Base-by-base conservation (phyloP, 805 yeast genomes). In the Ogataea zsoltii region DNA sequence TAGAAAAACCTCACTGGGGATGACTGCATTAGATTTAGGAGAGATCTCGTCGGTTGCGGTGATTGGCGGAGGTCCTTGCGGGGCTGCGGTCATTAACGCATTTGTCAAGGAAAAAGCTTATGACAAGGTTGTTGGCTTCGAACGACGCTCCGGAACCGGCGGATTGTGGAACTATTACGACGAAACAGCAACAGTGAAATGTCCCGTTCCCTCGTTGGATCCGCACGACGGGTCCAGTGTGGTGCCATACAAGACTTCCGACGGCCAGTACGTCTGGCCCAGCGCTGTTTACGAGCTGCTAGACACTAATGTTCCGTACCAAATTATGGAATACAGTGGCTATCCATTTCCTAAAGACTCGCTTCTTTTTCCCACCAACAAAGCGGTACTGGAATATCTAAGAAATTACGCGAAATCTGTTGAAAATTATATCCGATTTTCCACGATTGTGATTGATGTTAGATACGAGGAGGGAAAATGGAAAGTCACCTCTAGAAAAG, bases 1-100 rank as follows among this genome's bases (percentile, higher is more conserved):
- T n/a, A n/a, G n/a, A n/a, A n/a, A n/a, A n/a, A n/a, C n/a, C n/a
- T n/a, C n/a, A n/a, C n/a, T n/a, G n/a, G 12, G 16, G 15, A 49
- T 53, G 53, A 39, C 53, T 13, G 29, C 34, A 7, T 41, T 48
- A 7, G 41, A 46, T 14, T 18, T 53, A 2, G 53, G 51, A 12
- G 35, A 42, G 11, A 46, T 50, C 23, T 42, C 42, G 35, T 44
- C 53, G n/a, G 70, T 86, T 4, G 90, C 89, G 0, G 77, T 88
- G 9, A 73, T 88, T 15, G 96, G 96, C 2, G 90, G 80, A 2
- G 96, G 96, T 0, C 91, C 94, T 0, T 74, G 80, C 32, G 95
- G 92, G 0, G 68, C 83, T 12, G 87, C 83, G 0, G 69, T 77
- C 4, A 81, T 87, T 0, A 80, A 82, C 50, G 89, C 90, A 0